phyloP scores from a whole-genome alignment of 2,329 filamentous ascomycete species.

The Stagonosporopsis chrysanthemi region DNA sequence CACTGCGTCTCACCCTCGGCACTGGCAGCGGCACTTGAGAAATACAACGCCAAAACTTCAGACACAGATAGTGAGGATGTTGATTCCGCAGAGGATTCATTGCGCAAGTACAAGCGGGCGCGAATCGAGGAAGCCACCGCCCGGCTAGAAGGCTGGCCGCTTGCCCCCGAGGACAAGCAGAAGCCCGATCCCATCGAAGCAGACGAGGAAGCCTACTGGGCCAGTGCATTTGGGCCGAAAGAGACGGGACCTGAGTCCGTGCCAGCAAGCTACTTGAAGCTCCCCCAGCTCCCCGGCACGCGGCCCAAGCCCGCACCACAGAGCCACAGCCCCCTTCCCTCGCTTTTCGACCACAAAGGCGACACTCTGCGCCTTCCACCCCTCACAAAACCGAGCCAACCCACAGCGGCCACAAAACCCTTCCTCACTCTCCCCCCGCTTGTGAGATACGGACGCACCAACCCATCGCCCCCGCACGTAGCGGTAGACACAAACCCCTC shows the following conservation, averaged over 20 bases:
- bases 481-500: too few relatives aligned
- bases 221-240: not conserved
- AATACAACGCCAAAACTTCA: not conserved
- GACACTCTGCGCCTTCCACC: not conserved
- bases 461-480: too few relatives aligned
- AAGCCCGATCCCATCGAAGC: not conserved
- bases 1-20: constrained; percentile 9
- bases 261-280: not conserved
- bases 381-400: not conserved
- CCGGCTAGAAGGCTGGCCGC: not conserved
- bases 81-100: not conserved
- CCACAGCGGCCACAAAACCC: not conserved
- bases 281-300: not conserved
- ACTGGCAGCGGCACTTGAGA: constrained; percentile 3
- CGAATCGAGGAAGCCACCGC: not conserved
- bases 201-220: constrained; percentile 9
- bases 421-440: not conserved
- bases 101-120: constrained; percentile 11
- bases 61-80: not conserved
- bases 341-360: not conserved
- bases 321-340: too few relatives aligned
- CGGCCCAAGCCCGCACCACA: not conserved
- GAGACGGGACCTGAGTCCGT: not conserved
- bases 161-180: not conserved
- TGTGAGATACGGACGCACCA: too few relatives aligned